Evolutionary conservation across 2,329 filamentous ascomycete genomes (phyloP).

Genomic region (Scytalidium lignicola): DNA sequence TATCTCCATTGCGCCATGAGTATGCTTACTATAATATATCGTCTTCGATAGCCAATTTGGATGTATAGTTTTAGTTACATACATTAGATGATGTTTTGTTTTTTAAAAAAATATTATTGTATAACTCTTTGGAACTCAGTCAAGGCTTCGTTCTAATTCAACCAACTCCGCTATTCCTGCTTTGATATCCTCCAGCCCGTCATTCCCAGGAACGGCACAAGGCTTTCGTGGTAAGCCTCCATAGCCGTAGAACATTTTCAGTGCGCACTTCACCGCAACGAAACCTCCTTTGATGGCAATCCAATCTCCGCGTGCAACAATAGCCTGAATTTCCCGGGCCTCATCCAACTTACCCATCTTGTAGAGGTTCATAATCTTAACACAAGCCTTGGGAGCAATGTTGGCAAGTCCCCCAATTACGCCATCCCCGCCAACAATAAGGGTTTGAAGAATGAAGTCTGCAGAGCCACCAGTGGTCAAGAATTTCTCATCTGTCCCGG

Average conservation of each 20-base stretch:
- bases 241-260: constrained; percentile 56
- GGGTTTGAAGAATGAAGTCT: constrained; percentile 64
- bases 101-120: not conserved
- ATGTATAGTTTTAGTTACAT: too few relatives aligned
- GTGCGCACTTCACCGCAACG: constrained; percentile 58
- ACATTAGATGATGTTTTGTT: not conserved
- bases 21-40: too few relatives aligned
- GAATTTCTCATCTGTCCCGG: constrained; percentile 52
- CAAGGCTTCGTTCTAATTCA: not conserved
- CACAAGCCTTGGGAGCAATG: constrained; percentile 57
- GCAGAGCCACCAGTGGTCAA: constrained; percentile 64
- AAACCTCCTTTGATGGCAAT: constrained; percentile 61
- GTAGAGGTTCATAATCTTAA: constrained; percentile 53
- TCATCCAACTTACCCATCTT: constrained; percentile 48
- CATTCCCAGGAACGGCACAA: constrained; percentile 14
- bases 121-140: not conserved
- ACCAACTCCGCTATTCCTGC: not conserved
- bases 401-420: constrained; percentile 66
- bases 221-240: constrained; percentile 54
- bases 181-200: not conserved
- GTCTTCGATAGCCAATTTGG: too few relatives aligned
- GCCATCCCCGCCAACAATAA: constrained; percentile 61
- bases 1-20: too few relatives aligned
- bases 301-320: constrained; percentile 62
- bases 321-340: constrained; percentile 54